Evolutionary conservation across 441 rosid genomes (phyloP).

Genomic region (Mallotus repandus): DNA sequence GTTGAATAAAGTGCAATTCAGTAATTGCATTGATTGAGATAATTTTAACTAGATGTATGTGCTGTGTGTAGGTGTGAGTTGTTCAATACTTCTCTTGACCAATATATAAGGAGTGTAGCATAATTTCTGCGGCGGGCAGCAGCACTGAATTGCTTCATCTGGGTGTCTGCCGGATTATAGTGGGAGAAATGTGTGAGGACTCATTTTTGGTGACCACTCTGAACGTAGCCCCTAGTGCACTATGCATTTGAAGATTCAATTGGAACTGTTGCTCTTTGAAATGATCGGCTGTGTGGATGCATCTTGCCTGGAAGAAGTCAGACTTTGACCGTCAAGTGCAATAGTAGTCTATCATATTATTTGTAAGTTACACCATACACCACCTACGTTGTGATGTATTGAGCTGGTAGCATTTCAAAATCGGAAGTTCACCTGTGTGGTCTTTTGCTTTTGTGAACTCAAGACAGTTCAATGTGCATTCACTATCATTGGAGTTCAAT

Average conservation of each 20-base stretch:
- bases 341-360: not conserved
- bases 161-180: not conserved
- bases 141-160: not conserved
- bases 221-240: not conserved
- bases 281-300: no score
- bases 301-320: no score
- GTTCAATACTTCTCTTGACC: slow-evolving; percentile 72
- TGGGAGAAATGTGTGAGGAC: not conserved
- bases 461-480: no score
- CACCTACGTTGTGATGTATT: not conserved
- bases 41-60: slow-evolving; percentile 10
- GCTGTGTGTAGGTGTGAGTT: slow-evolving; percentile 59
- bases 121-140: slow-evolving; percentile 27
- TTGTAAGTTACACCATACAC: not conserved
- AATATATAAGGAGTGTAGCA: slow-evolving; percentile 76
- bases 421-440: not conserved
- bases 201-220: not conserved
- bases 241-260: not conserved
- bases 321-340: not conserved
- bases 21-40: no score
- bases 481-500: no score
- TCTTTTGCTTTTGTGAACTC: not conserved
- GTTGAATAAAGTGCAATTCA: no score
- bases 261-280: no score
- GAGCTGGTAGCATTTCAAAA: not conserved